phyloP scores from a whole-genome alignment of 768 basidiomycete species.

The Pleurotus pulmonarius region DNA sequence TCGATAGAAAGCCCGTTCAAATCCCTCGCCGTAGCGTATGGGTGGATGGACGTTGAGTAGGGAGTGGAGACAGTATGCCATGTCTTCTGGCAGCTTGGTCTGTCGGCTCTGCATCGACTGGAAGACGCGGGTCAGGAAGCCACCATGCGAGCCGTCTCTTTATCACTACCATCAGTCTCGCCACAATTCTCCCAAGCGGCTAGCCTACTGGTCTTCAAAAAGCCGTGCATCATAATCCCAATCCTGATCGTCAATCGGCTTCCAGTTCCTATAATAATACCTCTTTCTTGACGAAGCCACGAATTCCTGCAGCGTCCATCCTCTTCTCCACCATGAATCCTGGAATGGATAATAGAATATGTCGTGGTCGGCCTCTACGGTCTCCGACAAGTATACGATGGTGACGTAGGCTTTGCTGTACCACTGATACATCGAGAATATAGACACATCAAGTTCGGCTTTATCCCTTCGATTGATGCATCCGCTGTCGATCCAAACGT shows the following conservation, averaged over 20 bases:
- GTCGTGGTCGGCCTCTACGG: background rate
- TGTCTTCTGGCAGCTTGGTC: slow-evolving; percentile 1
- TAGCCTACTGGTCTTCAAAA: background rate
- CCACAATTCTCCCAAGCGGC: background rate
- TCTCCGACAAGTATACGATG: background rate
- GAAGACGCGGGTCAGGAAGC: background rate
- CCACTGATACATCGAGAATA: background rate
- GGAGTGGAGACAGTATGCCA: background rate
- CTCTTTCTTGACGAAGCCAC: background rate
- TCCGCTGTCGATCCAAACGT: slow-evolving; percentile 1
- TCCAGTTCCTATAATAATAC: background rate
- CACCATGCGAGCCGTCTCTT: background rate
- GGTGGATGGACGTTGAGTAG: background rate
- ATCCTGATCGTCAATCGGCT: background rate
- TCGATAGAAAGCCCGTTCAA: background rate
- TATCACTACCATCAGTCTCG: background rate
- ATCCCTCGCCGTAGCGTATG: background rate
- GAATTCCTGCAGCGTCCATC: background rate
- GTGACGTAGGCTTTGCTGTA: background rate
- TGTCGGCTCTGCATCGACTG: background rate
- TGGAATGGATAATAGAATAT: background rate
- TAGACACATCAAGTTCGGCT: background rate
- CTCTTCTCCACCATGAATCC: background rate
- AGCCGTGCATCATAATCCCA: background rate
- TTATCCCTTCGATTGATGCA: background rate